phyloP scores from a whole-genome alignment of 2,329 filamentous ascomycete species.

The Neofusicoccum parvum region DNA sequence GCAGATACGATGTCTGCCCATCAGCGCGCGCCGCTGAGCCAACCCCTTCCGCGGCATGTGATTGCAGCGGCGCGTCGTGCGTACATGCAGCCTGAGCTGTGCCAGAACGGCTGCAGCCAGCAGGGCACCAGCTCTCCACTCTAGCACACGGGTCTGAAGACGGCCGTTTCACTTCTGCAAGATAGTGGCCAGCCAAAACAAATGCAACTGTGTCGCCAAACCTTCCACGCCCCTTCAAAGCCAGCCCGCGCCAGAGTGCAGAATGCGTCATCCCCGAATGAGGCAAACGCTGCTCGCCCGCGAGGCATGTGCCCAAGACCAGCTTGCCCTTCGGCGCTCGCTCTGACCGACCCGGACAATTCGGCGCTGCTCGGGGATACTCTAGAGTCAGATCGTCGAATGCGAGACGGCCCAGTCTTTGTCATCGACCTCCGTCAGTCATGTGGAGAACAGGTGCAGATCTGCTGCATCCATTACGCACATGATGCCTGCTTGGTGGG shows the following conservation, averaged over 20 bases:
- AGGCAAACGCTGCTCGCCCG: conserved; percentile 1
- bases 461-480: conserved; percentile 15
- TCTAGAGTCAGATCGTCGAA: conserved; percentile 11
- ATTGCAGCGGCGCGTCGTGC: background rate
- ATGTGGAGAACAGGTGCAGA: conserved; percentile 15
- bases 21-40: background rate
- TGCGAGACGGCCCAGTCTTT: conserved; percentile 12
- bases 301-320: conserved; percentile 6
- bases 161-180: conserved; percentile 17
- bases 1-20: background rate
- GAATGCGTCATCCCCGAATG: conserved; percentile 4
- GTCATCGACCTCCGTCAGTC: conserved; percentile 11
- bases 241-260: background rate
- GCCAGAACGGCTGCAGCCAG: background rate
- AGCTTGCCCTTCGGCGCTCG: conserved; percentile 10
- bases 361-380: conserved; percentile 11
- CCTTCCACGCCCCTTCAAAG: background rate
- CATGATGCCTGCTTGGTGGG: conserved; percentile 4
- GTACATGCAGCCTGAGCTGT: background rate
- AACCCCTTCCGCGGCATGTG: background rate
- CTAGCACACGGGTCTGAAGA: background rate
- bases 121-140: background rate
- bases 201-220: conserved; percentile 1
- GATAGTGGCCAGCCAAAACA: background rate
- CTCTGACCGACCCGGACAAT: conserved; percentile 1